Evolutionary conservation across 805 yeast species (phyloP), one percentile per base, ranked within the genome.

Genomic region (Grigorovia humatica): DNA sequence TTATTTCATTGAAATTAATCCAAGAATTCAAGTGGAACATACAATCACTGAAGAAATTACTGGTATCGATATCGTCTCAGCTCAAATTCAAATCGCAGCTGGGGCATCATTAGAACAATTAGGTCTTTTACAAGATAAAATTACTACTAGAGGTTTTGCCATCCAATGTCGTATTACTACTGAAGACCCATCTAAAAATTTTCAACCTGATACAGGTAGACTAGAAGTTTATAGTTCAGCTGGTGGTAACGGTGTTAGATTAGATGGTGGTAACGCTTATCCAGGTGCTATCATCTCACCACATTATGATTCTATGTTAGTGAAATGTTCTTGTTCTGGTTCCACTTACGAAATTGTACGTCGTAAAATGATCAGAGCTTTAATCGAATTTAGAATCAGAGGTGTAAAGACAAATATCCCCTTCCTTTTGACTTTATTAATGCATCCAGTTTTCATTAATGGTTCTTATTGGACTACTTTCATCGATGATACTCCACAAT

Each of bases 321-420:
- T 91, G 58, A 91, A 91, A 73, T 91, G 99, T 71, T 81, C 96
- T 40, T 88, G 97, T 66, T 82, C 95, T n/a, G 99, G 98, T 54
- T 85, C 96, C 23, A 91, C 96, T 50, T 93, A 82, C 67, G 99
- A 93, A 75, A 91, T 93, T 63, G 88, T 96, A 49, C 82, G 99
- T 70, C 80, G 99, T 72, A 93, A 93, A 78, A 95, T 93, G 98
- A 78, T 93, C 65, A 81, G 99, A 69, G 85, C 99, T 15, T 78
- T 93, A 67, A 88, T 93, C 60, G 99, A 93, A 74, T 93, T 93
- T 74, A 85, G 99, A 78, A 88, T 93, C 65, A 85, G 99, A 76
- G 99, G 99, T 69, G 99, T 93, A 62, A 93, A 93, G 77, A 93
- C 99, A 53, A 93, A 93, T 74, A 95, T 93, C 60, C 98, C 99